Evolutionary conservation across 257 asterid genomes (phyloP).

Genomic region (Lithospermum erythrorhizon): DNA sequence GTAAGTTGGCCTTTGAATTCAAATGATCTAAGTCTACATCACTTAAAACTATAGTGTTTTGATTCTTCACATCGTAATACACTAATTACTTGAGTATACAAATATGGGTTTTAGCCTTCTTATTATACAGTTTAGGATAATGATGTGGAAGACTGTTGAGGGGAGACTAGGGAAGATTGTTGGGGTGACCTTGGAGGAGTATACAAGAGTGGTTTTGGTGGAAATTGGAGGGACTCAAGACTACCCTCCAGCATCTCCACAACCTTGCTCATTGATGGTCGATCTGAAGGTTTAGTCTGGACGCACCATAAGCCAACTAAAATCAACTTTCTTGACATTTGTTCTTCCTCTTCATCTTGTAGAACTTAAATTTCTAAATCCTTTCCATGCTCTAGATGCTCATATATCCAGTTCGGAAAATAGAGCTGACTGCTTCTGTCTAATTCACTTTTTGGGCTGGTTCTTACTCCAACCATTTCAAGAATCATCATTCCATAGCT

Average conservation of each 20-base stretch:
- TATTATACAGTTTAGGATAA: too few relatives aligned
- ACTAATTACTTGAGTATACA: too few relatives aligned
- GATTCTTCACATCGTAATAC: too few relatives aligned
- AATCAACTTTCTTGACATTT: conserved; percentile 37
- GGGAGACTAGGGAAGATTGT: background rate
- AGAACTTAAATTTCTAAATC: conserved; percentile 13
- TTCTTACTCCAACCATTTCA: conserved; percentile 49
- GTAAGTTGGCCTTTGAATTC: too few relatives aligned
- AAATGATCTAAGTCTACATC: too few relatives aligned
- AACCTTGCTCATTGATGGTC: conserved; percentile 52
- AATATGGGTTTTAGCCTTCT: too few relatives aligned
- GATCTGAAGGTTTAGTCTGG: conserved; percentile 44
- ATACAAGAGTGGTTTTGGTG: conserved; percentile 38
- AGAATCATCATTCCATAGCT: conserved; percentile 71
- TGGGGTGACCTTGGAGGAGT: conserved; percentile 11
- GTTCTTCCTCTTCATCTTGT: conserved; percentile 28
- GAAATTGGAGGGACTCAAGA: conserved; percentile 32
- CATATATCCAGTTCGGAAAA: conserved; percentile 41
- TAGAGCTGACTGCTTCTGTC: conserved; percentile 23
- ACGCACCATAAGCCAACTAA: conserved; percentile 64
- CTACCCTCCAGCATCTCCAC: conserved; percentile 58
- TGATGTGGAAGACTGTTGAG: conserved; percentile 12
- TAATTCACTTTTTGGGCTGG: conserved; percentile 10
- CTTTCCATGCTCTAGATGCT: conserved; percentile 22
- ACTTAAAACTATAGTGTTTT: too few relatives aligned